Evolutionary conservation across 1,284 basidiomycete species (phyloP).

Genomic region (Ceratobasidium sp.): DNA sequence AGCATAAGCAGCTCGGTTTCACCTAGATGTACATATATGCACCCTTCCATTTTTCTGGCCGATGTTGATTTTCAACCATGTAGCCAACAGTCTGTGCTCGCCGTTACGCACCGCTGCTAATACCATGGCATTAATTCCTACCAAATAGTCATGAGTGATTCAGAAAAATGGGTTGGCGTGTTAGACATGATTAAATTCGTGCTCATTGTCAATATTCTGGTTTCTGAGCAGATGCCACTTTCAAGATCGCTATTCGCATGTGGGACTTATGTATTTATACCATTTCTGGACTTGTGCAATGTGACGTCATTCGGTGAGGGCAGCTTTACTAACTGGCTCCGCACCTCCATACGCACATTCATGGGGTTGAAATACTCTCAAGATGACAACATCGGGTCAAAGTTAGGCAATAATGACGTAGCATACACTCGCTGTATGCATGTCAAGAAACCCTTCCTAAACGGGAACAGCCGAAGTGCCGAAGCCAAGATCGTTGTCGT

Average conservation of each 20-base stretch:
- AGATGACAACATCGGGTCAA: not conserved
- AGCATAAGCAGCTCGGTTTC: not conserved
- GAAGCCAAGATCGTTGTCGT: not conserved
- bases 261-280: too few species aligned
- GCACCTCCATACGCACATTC: not conserved
- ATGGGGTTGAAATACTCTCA: not conserved
- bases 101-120: not conserved
- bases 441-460: too few species aligned
- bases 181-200: too few species aligned
- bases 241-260: too few species aligned
- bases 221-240: too few species aligned
- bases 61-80: not conserved
- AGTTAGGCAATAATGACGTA: not conserved
- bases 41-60: not conserved
- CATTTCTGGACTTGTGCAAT: too few species aligned
- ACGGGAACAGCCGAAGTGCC: not conserved
- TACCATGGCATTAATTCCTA: not conserved
- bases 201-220: too few species aligned
- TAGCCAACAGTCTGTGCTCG: not conserved
- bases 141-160: too few species aligned
- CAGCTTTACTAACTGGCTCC: too few species aligned
- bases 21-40: not conserved
- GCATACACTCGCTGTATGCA: conserved; percentile 1
- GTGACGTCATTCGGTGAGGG: too few species aligned
- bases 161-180: too few species aligned